Percentiles rank a stretch among this genome's conserved stretches.
Conservation (phyloP, 306 rosid genomes). For the Prinsepia uniflora region DNA sequence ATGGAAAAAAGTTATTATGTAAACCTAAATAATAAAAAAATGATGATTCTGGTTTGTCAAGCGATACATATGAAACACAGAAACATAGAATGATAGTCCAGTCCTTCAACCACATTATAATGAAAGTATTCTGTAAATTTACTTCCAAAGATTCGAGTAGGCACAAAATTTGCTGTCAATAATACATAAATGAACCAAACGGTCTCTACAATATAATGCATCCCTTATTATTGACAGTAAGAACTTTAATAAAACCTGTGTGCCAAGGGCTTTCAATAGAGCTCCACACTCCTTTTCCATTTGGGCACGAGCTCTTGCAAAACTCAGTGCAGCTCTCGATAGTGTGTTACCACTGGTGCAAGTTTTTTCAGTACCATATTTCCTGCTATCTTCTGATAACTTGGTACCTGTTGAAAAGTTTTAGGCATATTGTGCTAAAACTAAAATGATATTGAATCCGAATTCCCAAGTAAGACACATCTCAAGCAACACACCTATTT, state of each 20-base stretch:
- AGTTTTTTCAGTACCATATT: constrained; percentile 79
- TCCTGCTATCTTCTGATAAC: constrained; percentile 90
- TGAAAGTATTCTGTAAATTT: background rate
- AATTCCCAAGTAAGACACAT: constrained; percentile 11
- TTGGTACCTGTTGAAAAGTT: constrained; percentile 58
- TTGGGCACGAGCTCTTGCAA: constrained; percentile 73
- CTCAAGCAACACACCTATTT: constrained; percentile 52
- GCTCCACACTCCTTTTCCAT: constrained; percentile 86
- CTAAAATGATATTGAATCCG: constrained; percentile 12
- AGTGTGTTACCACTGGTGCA: constrained; percentile 75
- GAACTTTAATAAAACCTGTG: constrained; percentile 54
- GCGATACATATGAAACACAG: background rate
- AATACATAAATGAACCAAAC: background rate
- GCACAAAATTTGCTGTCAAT: background rate
- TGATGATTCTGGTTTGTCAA: background rate
- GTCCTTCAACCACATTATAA: background rate
- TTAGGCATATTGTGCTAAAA: background rate
- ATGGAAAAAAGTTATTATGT: background rate
- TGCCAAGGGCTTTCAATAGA: constrained; percentile 70
- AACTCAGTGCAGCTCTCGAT: constrained; percentile 60
- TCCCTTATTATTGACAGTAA: background rate
- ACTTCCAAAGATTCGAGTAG: background rate
- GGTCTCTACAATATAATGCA: background rate
- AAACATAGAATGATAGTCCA: background rate
- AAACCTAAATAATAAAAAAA: background rate